Conservation (phyloP, 495 filamentous ascomycete species). For the Penicillium flavigenum region DNA sequence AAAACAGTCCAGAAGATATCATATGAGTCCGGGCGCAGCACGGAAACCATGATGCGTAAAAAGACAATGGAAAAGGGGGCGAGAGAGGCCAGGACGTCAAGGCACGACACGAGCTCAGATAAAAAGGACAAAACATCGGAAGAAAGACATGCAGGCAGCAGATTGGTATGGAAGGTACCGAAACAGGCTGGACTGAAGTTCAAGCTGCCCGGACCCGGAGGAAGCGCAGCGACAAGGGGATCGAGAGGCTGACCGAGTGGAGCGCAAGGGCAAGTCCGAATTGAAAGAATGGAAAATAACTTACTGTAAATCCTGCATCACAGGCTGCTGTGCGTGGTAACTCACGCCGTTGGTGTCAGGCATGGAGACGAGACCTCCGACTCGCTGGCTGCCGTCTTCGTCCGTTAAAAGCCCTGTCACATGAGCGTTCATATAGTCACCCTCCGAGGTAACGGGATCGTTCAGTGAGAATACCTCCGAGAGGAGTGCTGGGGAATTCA, state of each 20-base stretch:
- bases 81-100: slow-evolving; percentile 15
- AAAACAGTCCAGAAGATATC: slow-evolving; percentile 13
- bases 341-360: slow-evolving; percentile 48
- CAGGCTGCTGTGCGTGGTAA: slow-evolving; percentile 47
- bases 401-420: slow-evolving; percentile 39
- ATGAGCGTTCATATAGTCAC: slow-evolving; percentile 42
- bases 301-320: slow-evolving; percentile 50
- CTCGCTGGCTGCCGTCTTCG: slow-evolving; percentile 47
- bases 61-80: slow-evolving; percentile 16
- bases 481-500: slow-evolving; percentile 31
- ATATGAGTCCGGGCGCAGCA: slow-evolving; percentile 18
- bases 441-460: slow-evolving; percentile 41
- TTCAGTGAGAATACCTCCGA: slow-evolving; percentile 42
- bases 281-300: slow-evolving; percentile 41
- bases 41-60: slow-evolving; percentile 20
- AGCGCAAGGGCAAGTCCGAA: slow-evolving; percentile 38
- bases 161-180: slow-evolving; percentile 33
- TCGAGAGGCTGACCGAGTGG: slow-evolving; percentile 36
- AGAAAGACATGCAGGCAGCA: slow-evolving; percentile 32
- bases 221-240: slow-evolving; percentile 41
- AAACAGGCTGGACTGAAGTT: slow-evolving; percentile 32
- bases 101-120: slow-evolving; percentile 19
- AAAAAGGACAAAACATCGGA: slow-evolving; percentile 30
- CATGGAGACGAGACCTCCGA: slow-evolving; percentile 45
- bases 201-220: slow-evolving; percentile 39